Base-by-base conservation (phyloP, 2,329 filamentous ascomycete species). In the Paracamarosporium sp. region DNA sequence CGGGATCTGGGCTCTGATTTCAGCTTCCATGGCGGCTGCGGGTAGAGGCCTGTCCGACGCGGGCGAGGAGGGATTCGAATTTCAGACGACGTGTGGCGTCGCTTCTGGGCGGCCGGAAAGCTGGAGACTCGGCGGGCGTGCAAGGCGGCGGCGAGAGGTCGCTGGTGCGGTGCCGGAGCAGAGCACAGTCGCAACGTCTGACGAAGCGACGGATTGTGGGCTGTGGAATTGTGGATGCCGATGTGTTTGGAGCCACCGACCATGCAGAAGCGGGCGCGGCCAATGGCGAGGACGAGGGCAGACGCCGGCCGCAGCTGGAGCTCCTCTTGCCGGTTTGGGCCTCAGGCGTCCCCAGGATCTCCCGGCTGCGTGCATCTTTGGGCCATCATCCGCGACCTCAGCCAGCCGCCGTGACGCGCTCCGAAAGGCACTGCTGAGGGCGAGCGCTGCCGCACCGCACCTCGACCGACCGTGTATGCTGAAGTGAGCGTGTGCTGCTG, bases 1-100 rank as follows among this genome's bases (percentile, higher is more conserved):
- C 61, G 93, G 93, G 67, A 97, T 86, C 67, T 92, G 87, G 60
- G 89, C 83, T 80, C 90, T 90, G 75, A 97, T 92, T 80, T 96
- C 91, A 71, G 90, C 84, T 78, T 97, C 93, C 93, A 97, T 97
- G 63, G 60, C 78, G 60, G 40, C 59, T 57, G 59, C 60, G 56
- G 60, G 59, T 57, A 65, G 50, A 50, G 53, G 61, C 50, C 35
- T 43, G 36, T 52, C 36, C 40, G 50, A 28, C 36, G 50, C 47
- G 24, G 27, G 31, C 47, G 31, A 12, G 22, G 36, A 43, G 47
- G 33, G 35, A 50, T 38, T 15, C 28, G 51, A 46, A 22, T 47
- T 59, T 51, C 41, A 45, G 46, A 31, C 38, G 28, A 55, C 28
- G 36, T 15, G 51, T 28, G 41, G 52, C 41, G 31, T 47, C 22